Conservation (phyloP, 73 alveolate species). For the Durusdinium trenchii region DNA sequence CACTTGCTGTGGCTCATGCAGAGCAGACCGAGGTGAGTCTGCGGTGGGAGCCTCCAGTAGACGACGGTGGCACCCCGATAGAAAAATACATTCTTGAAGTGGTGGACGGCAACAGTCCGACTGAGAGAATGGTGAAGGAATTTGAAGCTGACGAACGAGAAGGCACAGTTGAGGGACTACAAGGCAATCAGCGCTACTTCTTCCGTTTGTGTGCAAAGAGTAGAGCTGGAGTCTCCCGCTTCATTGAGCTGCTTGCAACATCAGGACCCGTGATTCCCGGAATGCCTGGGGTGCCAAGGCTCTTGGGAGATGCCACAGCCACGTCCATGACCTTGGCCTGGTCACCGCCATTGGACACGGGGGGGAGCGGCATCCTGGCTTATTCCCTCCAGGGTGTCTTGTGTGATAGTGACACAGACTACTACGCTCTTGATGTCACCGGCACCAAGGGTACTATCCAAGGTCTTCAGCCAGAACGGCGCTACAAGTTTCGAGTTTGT, state of each 20-base stretch:
- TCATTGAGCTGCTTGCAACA: slow-evolving; percentile 66
- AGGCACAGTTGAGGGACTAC: slow-evolving; percentile 45
- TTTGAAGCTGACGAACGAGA: slow-evolving; percentile 10
- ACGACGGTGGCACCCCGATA: slow-evolving; percentile 51
- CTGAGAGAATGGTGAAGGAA: slow-evolving; percentile 47
- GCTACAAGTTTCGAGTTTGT: slow-evolving; percentile 54
- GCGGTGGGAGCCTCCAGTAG: slow-evolving; percentile 81
- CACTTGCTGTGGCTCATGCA: slow-evolving; percentile 3
- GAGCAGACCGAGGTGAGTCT: slow-evolving; percentile 36
- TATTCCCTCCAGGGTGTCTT: slow-evolving; percentile 10
- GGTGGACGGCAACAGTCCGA: slow-evolving; percentile 54
- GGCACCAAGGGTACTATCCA: slow-evolving; percentile 31
- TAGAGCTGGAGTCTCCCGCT: slow-evolving; percentile 48
- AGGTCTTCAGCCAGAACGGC: slow-evolving; percentile 25
- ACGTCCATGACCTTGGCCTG: slow-evolving; percentile 16
- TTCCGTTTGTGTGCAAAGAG: slow-evolving; percentile 53
- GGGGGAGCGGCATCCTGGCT: slow-evolving; percentile 62
- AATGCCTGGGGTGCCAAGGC: slow-evolving; percentile 28
- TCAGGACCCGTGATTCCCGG: slow-evolving; percentile 57
- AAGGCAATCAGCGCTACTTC: slow-evolving; percentile 88
- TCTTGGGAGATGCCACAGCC: not conserved
- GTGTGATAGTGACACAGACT: slow-evolving; percentile 38
- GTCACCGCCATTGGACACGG: slow-evolving; percentile 46
- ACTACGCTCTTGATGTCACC: slow-evolving; percentile 25
- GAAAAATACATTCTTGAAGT: slow-evolving; percentile 76